Conservation (phyloP, 139 green algal species). For the Chlamydomonas sp. region DNA sequence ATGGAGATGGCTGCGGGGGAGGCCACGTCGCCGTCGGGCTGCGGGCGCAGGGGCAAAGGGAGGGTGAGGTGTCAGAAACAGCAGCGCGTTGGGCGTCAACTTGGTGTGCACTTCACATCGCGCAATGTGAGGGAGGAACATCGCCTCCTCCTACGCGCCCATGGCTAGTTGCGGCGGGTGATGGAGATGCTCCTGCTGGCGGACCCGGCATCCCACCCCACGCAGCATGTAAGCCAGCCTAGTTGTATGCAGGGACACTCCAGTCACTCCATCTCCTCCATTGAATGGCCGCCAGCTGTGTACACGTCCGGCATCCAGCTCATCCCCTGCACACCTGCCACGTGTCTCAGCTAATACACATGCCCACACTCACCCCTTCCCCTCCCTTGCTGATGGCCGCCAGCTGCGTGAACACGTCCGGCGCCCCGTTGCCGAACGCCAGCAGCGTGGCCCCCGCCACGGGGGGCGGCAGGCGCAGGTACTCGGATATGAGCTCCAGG, state of each 20-base stretch:
- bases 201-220: too few species aligned
- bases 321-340: background rate
- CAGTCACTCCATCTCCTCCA: background rate
- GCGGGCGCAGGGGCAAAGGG: background rate
- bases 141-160: too few species aligned
- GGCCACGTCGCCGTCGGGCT: background rate
- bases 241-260: background rate
- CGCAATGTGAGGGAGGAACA: too few species aligned
- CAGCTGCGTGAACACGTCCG: slow-evolving; percentile 78
- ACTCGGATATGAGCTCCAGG: slow-evolving; percentile 68
- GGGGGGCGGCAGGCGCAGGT: slow-evolving; percentile 58
- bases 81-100: background rate
- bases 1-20: slow-evolving; percentile 47
- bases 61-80: background rate
- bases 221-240: too few species aligned
- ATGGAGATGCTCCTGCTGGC: too few species aligned
- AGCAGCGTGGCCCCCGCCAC: slow-evolving; percentile 75
- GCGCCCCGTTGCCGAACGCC: slow-evolving; percentile 74
- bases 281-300: slow-evolving; percentile 60
- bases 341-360: background rate
- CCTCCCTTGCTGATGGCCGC: slow-evolving; percentile 46
- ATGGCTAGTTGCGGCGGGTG: too few species aligned
- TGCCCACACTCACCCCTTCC: background rate
- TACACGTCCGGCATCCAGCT: slow-evolving; percentile 78
- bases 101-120: too few species aligned